A percentile compares a stretch with the other conserved stretches of the same genome.
Evolutionary conservation across 139 green algal genomes (phyloP).

Genomic region (Nannochloris sp.): DNA sequence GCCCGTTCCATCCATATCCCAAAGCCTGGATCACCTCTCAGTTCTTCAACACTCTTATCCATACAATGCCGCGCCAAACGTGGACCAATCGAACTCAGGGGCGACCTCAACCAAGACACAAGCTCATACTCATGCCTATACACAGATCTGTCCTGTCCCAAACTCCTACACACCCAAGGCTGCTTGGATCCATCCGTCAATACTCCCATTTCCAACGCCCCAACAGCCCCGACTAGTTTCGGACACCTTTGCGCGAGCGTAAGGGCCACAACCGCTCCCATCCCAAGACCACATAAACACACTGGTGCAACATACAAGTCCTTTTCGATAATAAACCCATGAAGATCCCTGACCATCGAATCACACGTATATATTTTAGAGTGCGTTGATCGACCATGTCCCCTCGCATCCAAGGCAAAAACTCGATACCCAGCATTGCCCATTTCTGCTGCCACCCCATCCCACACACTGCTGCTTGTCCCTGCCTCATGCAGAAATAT

Average conservation of each 20-base stretch:
- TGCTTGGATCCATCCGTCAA: background rate
- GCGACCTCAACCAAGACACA: background rate
- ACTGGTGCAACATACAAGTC: slow-evolving; percentile 37
- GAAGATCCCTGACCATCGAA: slow-evolving; percentile 25
- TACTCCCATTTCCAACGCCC: slow-evolving; percentile 14
- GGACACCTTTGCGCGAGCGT: slow-evolving; percentile 16
- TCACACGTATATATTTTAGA: background rate
- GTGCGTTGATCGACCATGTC: slow-evolving; percentile 4
- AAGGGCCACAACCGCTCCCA: slow-evolving; percentile 24
- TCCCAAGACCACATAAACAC: slow-evolving; percentile 28
- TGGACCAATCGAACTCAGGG: background rate
- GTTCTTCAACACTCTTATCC: no score
- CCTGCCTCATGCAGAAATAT: slow-evolving; percentile 32
- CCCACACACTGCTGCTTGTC: slow-evolving; percentile 14
- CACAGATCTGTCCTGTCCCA: background rate
- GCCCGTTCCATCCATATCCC: no score
- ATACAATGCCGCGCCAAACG: no score
- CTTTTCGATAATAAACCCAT: slow-evolving; percentile 32
- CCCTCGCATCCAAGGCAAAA: slow-evolving; percentile 28
- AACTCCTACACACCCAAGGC: background rate
- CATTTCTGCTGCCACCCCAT: slow-evolving; percentile 13
- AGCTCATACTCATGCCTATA: background rate
- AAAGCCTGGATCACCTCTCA: no score
- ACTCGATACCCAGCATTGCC: slow-evolving; percentile 17
- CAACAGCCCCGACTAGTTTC: slow-evolving; percentile 13